These are phyloP conservation scores for Rutstroemia sp. DNA, from an alignment of 2,329 filamentous ascomycete genomes.

Conservation along the genomic window DNA sequence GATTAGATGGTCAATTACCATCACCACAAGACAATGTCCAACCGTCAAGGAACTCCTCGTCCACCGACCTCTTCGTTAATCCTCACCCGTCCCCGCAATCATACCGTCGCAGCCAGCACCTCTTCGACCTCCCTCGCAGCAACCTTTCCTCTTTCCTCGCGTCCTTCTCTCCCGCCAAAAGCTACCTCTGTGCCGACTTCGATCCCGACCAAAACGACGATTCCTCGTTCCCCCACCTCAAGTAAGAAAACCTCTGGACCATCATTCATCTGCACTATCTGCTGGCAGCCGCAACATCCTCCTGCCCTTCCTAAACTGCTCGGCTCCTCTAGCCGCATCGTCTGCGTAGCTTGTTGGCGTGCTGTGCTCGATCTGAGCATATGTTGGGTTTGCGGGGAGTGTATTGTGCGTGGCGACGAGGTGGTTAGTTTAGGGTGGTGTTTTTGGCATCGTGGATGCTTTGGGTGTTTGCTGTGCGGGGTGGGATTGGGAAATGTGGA, in stretches of 20 bases:
- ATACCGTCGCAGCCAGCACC: background rate
- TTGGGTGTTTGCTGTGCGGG: constrained; percentile 48
- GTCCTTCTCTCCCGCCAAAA: background rate
- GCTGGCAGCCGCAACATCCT: constrained; percentile 37
- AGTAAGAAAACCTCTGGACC: constrained; percentile 6
- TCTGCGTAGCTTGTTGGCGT: constrained; percentile 41
- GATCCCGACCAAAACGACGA: background rate
- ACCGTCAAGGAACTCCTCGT: constrained; percentile 2
- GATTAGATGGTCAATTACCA: background rate
- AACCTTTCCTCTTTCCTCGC: background rate
- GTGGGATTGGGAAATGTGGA: constrained; percentile 27
- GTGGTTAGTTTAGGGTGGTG: constrained; percentile 53
- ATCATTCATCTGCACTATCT: constrained; percentile 49
- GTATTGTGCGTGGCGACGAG: constrained; percentile 45
- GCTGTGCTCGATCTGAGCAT: constrained; percentile 46
- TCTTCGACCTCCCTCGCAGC: background rate
- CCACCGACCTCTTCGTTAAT: background rate
- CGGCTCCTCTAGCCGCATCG: constrained; percentile 40
- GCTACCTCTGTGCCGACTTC: background rate
- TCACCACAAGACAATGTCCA: background rate
- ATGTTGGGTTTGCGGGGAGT: constrained; percentile 50
- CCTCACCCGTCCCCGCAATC: background rate
- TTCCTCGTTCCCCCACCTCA: too few species aligned
- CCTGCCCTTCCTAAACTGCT: constrained; percentile 33
- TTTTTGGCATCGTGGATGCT: constrained; percentile 51